Conservation (phyloP, 305 asterid species). For the Fraxinus greggii region DNA sequence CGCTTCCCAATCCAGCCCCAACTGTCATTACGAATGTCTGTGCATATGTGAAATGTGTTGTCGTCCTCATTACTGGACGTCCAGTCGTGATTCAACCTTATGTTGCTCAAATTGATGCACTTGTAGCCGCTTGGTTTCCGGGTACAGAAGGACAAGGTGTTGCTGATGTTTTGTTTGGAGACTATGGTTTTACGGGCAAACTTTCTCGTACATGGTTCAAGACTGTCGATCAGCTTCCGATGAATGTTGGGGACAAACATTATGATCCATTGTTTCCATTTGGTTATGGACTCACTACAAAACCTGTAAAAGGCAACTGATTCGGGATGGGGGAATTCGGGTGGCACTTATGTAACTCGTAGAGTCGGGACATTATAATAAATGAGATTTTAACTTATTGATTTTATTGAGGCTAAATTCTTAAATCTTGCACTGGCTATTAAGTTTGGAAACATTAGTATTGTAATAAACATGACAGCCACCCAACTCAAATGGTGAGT, state of each 20-base stretch:
- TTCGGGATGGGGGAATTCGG: background rate
- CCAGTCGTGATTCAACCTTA: constrained; percentile 54
- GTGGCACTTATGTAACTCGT: background rate
- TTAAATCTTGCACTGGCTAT: background rate
- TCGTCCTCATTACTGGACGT: constrained; percentile 53
- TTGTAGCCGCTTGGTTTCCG: constrained; percentile 69
- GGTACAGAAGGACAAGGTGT: constrained; percentile 67
- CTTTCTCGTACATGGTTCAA: constrained; percentile 61
- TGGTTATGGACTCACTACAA: constrained; percentile 50
- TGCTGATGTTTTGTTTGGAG: constrained; percentile 58
- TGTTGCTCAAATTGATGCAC: constrained; percentile 45
- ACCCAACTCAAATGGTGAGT: background rate
- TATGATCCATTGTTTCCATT: constrained; percentile 58
- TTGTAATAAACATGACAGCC: background rate
- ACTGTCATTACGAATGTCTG: constrained; percentile 44
- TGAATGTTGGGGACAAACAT: constrained; percentile 50
- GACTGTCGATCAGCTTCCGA: constrained; percentile 62
- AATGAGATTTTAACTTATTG: background rate
- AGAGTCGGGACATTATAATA: background rate
- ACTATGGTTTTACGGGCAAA: constrained; percentile 55
- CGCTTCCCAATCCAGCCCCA: constrained; percentile 44
- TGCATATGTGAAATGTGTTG: constrained; percentile 44
- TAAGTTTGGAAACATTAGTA: background rate
- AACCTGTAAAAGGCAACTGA: constrained; percentile 21
- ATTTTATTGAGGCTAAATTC: background rate